phyloP scores from a whole-genome alignment of 345 rosid species.

The Hibiscus syriacus region DNA sequence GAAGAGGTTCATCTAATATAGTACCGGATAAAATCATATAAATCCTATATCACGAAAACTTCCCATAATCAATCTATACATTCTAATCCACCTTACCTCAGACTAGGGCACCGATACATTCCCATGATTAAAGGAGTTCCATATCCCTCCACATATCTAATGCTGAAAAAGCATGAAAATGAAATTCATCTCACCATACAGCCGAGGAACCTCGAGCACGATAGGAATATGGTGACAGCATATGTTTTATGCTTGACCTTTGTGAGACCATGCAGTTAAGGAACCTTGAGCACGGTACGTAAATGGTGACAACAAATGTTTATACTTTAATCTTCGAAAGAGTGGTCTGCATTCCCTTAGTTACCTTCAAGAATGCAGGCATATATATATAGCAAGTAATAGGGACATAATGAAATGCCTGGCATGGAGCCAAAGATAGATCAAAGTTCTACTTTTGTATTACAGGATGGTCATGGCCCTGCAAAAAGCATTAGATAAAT shows the following conservation, averaged over 20 bases:
- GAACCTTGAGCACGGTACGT: neutral
- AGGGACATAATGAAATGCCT: neutral
- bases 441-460: conserved; percentile 54
- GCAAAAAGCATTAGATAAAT: conserved; percentile 16
- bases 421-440: neutral
- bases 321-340: neutral
- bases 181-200: too few species aligned
- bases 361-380: neutral
- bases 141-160: too few species aligned
- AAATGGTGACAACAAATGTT: neutral
- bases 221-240: neutral
- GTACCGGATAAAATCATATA: neutral
- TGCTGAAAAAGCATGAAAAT: too few species aligned
- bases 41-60: conserved; percentile 15
- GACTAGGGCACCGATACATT: conserved; percentile 1
- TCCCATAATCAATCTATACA: conserved; percentile 37
- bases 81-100: neutral
- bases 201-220: too few species aligned
- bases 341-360: neutral
- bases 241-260: neutral
- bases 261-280: too few species aligned
- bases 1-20: conserved; percentile 5
- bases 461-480: conserved; percentile 35
- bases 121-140: neutral
- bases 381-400: neutral